Evolutionary conservation across 495 filamentous ascomycete species (phyloP), one percentile per base, ranked within the genome.

Genomic region (Alectoria sarmentosa): DNA sequence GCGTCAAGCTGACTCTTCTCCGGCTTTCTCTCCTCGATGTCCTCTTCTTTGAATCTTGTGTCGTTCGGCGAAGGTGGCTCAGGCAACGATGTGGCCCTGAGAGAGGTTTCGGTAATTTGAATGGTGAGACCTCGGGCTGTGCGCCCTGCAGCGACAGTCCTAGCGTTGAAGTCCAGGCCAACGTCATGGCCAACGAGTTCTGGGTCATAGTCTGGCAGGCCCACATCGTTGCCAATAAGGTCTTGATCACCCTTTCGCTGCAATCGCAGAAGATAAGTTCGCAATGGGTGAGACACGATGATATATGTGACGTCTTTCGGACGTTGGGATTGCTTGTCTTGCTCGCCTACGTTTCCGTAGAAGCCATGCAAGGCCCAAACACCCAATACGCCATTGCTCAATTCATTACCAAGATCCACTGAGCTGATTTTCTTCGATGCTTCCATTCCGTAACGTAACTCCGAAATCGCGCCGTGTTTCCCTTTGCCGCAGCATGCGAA

Each of bases 401-500:
- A 78, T 13, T 80, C 78, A 39, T 86, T 76, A 6, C 82, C 78
- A 14, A 86, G 58, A 4, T 80, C 83, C 64, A 65, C 54, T 17
- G 48, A 37, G 39, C 38, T 21, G 21, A 64, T 41, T 3, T 23
- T 37, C 49, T 88, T 84, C 58, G 79, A 81, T 19, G 88, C 90
- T 68, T 89, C 84, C 37, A 90, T 73, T 9, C 91, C 90, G 72
- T 87, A 81, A 66, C 89, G 79, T 60, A 90, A 77, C 69, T 95
- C 90, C 30, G 84, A 81, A 8, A 95, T 78, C 0, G 83, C 81
- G 4, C 89, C 89, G 48, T 78, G 78, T 13, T 75, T 62, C 3
- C 83, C 84, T 66, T 80, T 77, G 19, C 86, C 85, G 56, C 80
- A 83, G 48, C 81, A 82, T 42, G 84, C 79, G 69, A 86, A 88